Evolutionary conservation across 495 filamentous ascomycete species (phyloP).

Genomic region (Xylaria longipes): DNA sequence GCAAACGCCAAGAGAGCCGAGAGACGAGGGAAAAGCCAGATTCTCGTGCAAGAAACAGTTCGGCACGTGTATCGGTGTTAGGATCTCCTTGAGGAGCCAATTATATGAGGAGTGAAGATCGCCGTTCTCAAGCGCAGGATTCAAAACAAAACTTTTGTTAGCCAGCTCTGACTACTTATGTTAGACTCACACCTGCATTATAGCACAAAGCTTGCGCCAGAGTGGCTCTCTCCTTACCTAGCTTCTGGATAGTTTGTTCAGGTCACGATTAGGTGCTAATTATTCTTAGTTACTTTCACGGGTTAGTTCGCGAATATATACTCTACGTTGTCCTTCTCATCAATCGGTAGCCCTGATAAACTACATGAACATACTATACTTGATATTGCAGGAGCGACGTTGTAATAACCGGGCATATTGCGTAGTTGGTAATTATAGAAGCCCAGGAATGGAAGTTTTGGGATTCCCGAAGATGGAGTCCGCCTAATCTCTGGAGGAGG

Average conservation of each 20-base stretch:
- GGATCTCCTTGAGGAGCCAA: background rate
- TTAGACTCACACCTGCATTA: background rate
- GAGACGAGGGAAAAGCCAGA: background rate
- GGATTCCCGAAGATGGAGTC: too few species aligned
- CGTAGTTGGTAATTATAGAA: too few species aligned
- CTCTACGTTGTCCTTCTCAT: background rate
- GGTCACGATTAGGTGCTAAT: background rate
- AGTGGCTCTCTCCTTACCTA: background rate
- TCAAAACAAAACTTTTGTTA: background rate
- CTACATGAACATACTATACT: too few species aligned
- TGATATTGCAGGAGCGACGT: too few species aligned
- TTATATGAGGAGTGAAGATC: background rate
- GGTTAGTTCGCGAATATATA: too few species aligned
- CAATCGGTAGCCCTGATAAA: too few species aligned
- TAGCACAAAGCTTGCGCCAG: background rate
- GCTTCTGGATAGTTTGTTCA: background rate
- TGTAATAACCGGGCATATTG: background rate
- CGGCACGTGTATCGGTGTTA: background rate
- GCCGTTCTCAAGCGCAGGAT: too few species aligned
- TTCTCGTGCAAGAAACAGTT: background rate
- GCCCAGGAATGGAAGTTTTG: too few species aligned
- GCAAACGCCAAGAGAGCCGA: background rate
- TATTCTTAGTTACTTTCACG: too few species aligned
- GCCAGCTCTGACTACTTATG: background rate
- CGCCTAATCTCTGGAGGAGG: too few species aligned